phyloP scores from a whole-genome alignment of 1,284 basidiomycete species.

The Tilletia walkeri region DNA sequence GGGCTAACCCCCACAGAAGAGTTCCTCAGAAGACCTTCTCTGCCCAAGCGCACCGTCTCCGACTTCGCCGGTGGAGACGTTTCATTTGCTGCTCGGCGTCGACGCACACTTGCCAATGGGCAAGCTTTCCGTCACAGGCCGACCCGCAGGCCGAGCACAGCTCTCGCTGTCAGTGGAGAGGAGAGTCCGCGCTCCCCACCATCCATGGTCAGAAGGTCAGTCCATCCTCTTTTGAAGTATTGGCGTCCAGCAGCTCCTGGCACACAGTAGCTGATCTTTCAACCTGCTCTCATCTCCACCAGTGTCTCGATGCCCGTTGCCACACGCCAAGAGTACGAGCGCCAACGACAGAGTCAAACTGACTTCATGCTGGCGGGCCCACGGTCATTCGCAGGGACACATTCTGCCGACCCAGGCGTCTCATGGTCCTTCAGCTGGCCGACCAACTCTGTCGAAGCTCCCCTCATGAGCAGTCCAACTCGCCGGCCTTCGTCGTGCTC shows the following conservation, averaged over 20 bases:
- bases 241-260: too few species aligned
- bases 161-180: not conserved
- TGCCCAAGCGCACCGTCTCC: slow-evolving; percentile 4
- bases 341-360: not conserved
- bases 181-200: not conserved
- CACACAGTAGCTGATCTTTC: too few species aligned
- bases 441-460: not conserved
- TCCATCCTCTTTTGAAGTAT: not conserved
- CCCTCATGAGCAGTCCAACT: not conserved
- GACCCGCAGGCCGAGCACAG: slow-evolving; percentile 1
- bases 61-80: not conserved
- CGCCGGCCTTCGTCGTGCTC: slow-evolving; percentile 9
- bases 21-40: not conserved
- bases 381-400: too few species aligned
- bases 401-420: not conserved
- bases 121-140: not conserved
- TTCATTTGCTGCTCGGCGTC: not conserved
- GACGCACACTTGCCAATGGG: not conserved
- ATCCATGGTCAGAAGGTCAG: slow-evolving; percentile 6
- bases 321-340: slow-evolving; percentile 6
- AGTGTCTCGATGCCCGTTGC: slow-evolving; percentile 9
- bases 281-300: not conserved
- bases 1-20: not conserved
- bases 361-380: not conserved
- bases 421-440: slow-evolving; percentile 8